Evolutionary conservation across 2,329 filamentous ascomycete species (phyloP), one percentile per base, ranked within the genome.

Genomic region (Alternaria metachromatica): DNA sequence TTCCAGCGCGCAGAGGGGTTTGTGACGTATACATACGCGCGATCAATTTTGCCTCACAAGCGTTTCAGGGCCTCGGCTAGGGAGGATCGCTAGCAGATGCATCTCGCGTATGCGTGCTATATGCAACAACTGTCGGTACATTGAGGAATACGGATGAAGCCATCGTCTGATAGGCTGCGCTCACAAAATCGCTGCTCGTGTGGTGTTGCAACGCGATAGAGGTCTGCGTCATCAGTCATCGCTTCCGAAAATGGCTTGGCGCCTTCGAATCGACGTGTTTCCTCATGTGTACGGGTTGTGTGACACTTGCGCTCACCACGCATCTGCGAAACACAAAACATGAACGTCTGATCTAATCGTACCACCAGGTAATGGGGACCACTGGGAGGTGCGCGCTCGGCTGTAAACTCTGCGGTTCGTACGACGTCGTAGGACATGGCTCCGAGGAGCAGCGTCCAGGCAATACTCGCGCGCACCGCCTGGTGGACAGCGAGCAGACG

Each of bases 61-160:
- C 61, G 76, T 77, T 76, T 77, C 72, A 76, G 66, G 48, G 26
- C 56, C 63, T 69, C 62, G 59, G 57, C 45, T 59, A 60, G 41
- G 7, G 33, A 37, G 41, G 18, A 58, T 43, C 28, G 30, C 23
- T 54, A 23, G 45, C 49, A 57, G 13, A n/a, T 13, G 43, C 61
- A 59, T 58, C 26, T 43, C 43, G 49, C 30, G 46, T 59, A 49
- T 15, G 45, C 13, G 15, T 43, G 37, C 53, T 44, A 23, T 44
- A 26, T 26, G 54, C 54, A 56, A 56, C 28, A 23, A 26, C 44
- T 41, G 18, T 15, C n/a, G 33, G 53, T 30, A 15, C 11, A 15
- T 48, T 6, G 45, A 20, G 37, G 23, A 23, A 15, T 23, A 37
- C 25, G 30, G 49, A 12, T 25, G 28, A 55, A 55, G 46, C 13